These are phyloP conservation scores for Dentipellis sp. DNA, from an alignment of 768 basidiomycete species.

Conservation along the genomic window DNA sequence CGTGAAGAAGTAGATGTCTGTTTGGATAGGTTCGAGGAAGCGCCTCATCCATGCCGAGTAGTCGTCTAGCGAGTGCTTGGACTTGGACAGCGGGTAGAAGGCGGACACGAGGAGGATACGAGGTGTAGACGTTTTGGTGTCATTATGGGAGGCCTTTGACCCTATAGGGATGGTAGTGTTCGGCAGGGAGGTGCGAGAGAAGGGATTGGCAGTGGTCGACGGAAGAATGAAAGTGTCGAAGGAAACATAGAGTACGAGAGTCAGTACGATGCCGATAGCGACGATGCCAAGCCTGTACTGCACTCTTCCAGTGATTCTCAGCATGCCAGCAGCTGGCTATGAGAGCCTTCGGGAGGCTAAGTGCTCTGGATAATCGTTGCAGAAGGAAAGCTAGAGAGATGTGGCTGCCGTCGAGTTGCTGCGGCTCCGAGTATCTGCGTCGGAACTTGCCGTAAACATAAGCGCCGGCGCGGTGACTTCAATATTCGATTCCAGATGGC, in stretches of 20 bases:
- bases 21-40: slow-evolving; percentile 35
- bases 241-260: neutral
- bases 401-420: no score
- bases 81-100: slow-evolving; percentile 39
- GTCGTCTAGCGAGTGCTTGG: slow-evolving; percentile 39
- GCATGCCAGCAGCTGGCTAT: no score
- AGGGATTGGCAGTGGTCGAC: neutral
- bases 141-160: neutral
- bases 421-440: no score
- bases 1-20: slow-evolving; percentile 48
- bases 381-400: no score
- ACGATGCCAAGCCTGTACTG: neutral
- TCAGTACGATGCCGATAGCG: neutral
- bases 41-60: slow-evolving; percentile 34
- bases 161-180: neutral
- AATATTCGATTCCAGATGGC: no score
- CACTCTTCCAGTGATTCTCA: no score
- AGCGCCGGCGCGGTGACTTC: no score
- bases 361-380: no score
- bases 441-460: no score
- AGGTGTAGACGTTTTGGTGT: neutral
- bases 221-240: neutral
- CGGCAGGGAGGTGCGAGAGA: neutral
- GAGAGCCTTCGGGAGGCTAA: no score
- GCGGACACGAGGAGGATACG: slow-evolving; percentile 44